Evolutionary conservation across 2,329 filamentous ascomycete species (phyloP).

Genomic region (Aspergillus candidus): DNA sequence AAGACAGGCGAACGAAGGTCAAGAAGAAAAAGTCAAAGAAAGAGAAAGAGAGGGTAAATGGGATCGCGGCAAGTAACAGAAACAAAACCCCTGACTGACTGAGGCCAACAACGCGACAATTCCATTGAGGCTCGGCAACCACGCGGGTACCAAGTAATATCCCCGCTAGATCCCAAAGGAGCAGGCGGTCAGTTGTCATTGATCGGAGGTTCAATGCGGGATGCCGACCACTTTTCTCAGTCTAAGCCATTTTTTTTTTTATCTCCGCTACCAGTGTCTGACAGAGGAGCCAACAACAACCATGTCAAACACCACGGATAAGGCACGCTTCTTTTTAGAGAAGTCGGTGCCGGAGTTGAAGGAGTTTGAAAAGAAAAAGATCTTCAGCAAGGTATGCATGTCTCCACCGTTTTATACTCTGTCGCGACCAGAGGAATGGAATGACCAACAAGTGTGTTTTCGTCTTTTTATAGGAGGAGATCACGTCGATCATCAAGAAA

Average conservation of each 20-base stretch:
- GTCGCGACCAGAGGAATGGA: conserved; percentile 1
- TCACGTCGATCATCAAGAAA: conserved; percentile 79
- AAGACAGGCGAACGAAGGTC: conserved; percentile 17
- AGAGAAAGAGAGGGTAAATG: conserved; percentile 21
- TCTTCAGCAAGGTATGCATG: conserved; percentile 67
- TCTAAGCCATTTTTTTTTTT: conserved; percentile 5
- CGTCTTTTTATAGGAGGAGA: conserved; percentile 62
- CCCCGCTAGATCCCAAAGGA: conserved; percentile 10
- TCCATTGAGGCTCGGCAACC: conserved; percentile 14
- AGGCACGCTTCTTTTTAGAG: conserved; percentile 92
- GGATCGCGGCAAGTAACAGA: background rate
- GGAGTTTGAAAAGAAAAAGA: conserved; percentile 84
- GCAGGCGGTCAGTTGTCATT: conserved; percentile 5
- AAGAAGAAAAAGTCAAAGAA: conserved; percentile 24
- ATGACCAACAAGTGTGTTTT: conserved; percentile 4
- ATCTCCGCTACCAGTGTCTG: background rate
- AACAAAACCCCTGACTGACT: no score
- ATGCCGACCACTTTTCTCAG: conserved; percentile 29
- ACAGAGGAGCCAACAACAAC: conserved; percentile 13
- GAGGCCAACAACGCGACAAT: background rate
- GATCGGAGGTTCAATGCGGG: conserved; percentile 23
- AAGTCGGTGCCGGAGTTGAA: conserved; percentile 86
- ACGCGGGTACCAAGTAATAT: conserved; percentile 12
- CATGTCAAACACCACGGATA: conserved; percentile 84
- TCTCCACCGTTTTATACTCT: background rate